phyloP scores from a whole-genome alignment of 2,329 filamentous ascomycete genomes.

The Westerdykella sp. region DNA sequence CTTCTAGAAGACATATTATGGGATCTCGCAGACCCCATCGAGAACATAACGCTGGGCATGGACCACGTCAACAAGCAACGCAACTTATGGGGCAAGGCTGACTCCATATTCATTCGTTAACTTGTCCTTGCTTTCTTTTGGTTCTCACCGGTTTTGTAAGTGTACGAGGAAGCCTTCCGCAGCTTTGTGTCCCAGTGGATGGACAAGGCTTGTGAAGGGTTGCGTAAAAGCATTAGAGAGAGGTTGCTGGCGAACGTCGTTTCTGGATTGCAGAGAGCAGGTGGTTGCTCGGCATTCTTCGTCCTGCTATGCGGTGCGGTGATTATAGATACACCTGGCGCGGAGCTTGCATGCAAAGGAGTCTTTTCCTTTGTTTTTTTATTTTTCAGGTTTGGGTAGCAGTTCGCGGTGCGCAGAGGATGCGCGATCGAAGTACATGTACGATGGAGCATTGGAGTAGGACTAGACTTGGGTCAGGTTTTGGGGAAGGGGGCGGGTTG shows the following conservation, averaged over 20 bases:
- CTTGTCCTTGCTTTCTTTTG: not conserved
- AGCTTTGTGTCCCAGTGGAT: not conserved
- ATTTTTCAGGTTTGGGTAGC: no score
- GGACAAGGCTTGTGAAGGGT: not conserved
- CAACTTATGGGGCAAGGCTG: conserved; percentile 54
- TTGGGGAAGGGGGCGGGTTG: not conserved
- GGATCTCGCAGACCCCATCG: conserved; percentile 35
- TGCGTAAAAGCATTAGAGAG: not conserved
- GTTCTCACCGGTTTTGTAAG: not conserved
- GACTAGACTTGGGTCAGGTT: not conserved
- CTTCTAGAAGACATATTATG: conserved; percentile 42
- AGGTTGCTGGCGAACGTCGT: not conserved
- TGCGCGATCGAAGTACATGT: no score
- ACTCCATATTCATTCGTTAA: conserved; percentile 58
- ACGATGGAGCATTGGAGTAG: not conserved
- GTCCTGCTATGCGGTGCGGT: not conserved
- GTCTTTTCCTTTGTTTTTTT: no score
- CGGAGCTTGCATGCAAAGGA: no score
- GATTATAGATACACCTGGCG: not conserved
- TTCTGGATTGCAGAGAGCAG: not conserved
- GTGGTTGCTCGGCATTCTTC: not conserved
- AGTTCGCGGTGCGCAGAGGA: no score
- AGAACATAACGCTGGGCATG: conserved; percentile 45
- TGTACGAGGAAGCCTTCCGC: not conserved
- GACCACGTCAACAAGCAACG: conserved; percentile 59